Evolutionary conservation across 257 asterid genomes (phyloP).

Genomic region (Solanum clarkiae): DNA sequence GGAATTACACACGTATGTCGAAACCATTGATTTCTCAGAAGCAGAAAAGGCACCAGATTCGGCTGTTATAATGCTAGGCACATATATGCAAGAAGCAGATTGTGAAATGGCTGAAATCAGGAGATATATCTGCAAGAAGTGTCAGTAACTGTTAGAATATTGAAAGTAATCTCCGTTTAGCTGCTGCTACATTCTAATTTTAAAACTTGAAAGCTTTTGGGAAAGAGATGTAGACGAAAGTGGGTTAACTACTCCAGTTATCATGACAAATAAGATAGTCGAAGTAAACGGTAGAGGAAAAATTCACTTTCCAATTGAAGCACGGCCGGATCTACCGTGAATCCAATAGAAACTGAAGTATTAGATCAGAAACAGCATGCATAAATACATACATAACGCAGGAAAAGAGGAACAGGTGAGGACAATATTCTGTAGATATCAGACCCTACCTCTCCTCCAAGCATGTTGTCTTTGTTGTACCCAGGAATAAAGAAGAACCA

Average conservation of each 20-base stretch:
- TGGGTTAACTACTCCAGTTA: not conserved
- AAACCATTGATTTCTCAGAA: slow-evolving; percentile 69
- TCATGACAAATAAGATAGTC: not conserved
- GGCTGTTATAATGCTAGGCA: slow-evolving; percentile 65
- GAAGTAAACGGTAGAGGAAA: not conserved
- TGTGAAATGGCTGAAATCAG: slow-evolving; percentile 58
- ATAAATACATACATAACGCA: slow-evolving; percentile 11
- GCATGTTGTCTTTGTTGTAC: slow-evolving; percentile 16
- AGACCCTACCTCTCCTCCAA: slow-evolving; percentile 23
- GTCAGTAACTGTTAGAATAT: slow-evolving; percentile 6
- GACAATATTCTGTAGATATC: slow-evolving; percentile 53
- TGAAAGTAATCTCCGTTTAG: not conserved
- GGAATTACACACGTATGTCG: slow-evolving; percentile 65
- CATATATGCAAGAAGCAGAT: slow-evolving; percentile 65
- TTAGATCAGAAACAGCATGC: not conserved
- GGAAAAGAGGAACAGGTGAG: slow-evolving; percentile 49
- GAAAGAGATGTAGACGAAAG: not conserved
- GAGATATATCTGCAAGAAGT: slow-evolving; percentile 39
- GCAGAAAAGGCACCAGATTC: slow-evolving; percentile 54
- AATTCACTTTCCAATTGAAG: not conserved
- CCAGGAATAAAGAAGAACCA: slow-evolving; percentile 95
- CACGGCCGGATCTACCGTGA: not conserved
- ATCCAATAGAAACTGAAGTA: not conserved
- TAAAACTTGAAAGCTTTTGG: not conserved
- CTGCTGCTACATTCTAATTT: not conserved